Base-by-base conservation (phyloP, 441 rosid species). In the Pelargonium australe region DNA sequence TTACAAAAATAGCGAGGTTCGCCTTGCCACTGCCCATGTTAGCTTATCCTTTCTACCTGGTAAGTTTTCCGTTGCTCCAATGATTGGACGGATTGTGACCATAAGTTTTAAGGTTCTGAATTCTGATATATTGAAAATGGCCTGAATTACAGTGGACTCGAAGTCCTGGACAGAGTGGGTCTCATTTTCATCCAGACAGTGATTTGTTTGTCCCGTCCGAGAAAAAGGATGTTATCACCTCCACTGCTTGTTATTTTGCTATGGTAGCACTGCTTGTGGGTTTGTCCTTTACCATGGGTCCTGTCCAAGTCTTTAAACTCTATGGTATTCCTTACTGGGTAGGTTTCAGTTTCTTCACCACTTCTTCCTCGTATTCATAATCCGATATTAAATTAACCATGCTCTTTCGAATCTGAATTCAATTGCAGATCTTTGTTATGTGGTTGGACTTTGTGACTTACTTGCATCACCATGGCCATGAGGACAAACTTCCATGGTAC, bases 161-260 rank as follows among this genome's bases (percentile, higher is more conserved):
- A 79, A 85, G 95, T 78, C 98, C 98, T 55, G 98, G 98, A n/a
- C 91, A 93, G 84, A 79, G 82, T 71, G 98, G 98, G 12, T 90
- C 97, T 51, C 98, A 93, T 68, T 93, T 84, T 85, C 81, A 85
- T 68, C 98, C 98, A 16, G 68, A 85, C 71, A 84, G 97, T 69
- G 69, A 80, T 47, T 69, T 93, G 72, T 93, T 93, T 72, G 74
- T 79, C 1, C 88, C 86, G 0, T 75, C 70, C 20, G 97, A 93
- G 65, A 82, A 89, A 65, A 80, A 79, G 58, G 86, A 83, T 64
- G 83, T 88, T 17, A 68, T 83, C 55, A 89, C 81, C 25, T 91
- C 98, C 64, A 91, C 91, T 4, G 45, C 79, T 8, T 86, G 89
- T 70, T 93, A 91, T 96, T 66, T 73, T n/a, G 74, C 77, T 7